These are phyloP conservation scores for Solanum lycopersicoides DNA, from an alignment of 257 asterid species.

Conservation along the genomic window DNA sequence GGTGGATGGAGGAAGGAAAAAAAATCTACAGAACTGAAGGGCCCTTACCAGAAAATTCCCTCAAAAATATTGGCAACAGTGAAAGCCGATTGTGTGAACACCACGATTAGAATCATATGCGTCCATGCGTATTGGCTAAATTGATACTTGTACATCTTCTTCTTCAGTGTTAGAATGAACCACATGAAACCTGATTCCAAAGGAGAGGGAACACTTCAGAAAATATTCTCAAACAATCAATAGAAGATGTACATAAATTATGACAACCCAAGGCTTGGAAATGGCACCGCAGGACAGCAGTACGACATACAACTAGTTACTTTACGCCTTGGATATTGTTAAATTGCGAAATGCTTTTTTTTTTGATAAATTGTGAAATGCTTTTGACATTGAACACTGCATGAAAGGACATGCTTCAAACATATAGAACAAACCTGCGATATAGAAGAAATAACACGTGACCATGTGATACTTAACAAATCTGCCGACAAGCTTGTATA, in stretches of 20 bases:
- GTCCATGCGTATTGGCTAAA: constrained; percentile 92
- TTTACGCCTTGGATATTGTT: background rate
- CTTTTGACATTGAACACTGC: background rate
- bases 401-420: background rate
- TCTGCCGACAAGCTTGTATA: constrained; percentile 59
- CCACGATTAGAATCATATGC: constrained; percentile 73
- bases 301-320: background rate
- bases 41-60: constrained; percentile 72
- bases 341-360: background rate
- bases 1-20: background rate
- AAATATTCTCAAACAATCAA: background rate
- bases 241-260: background rate
- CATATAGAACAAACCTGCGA: constrained; percentile 47
- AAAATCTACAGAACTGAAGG: background rate
- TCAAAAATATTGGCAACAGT: constrained; percentile 74
- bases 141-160: constrained; percentile 90
- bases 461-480: constrained; percentile 87
- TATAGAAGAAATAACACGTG: constrained; percentile 78
- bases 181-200: constrained; percentile 70
- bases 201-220: background rate
- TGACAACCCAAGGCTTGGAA: background rate
- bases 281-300: background rate
- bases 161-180: constrained; percentile 85
- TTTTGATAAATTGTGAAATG: background rate
- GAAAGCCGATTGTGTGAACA: constrained; percentile 64